A percentile compares a stretch with the other conserved stretches of the same genome.
Conservation (phyloP, 352 stramenopile genomes). For the Phytophthora kernoviae region DNA sequence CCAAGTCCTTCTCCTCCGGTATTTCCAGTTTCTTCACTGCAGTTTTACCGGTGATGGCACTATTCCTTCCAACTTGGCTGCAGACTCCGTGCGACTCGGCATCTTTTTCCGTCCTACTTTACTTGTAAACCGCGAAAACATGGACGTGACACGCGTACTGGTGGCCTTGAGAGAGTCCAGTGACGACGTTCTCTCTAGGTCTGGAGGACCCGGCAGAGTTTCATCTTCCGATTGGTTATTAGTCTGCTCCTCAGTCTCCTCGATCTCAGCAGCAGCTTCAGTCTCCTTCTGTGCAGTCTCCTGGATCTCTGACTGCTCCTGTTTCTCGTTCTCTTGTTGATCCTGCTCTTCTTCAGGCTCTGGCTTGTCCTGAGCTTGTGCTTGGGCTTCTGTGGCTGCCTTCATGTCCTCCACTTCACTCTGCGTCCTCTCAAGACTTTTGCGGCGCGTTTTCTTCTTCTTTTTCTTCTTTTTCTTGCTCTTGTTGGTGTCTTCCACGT, state of each 20-base stretch:
- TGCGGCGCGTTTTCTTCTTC: slow-evolving; percentile 37
- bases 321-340: slow-evolving; percentile 1
- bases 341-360: slow-evolving; percentile 8
- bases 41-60: slow-evolving; percentile 26
- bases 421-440: slow-evolving; percentile 30
- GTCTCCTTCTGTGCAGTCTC: slow-evolving; percentile 1
- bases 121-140: slow-evolving; percentile 42
- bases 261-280: no score
- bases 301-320: slow-evolving; percentile 5
- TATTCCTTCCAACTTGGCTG: slow-evolving; percentile 22
- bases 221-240: slow-evolving; percentile 6
- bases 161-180: slow-evolving; percentile 31
- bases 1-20: slow-evolving; percentile 27
- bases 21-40: slow-evolving; percentile 31
- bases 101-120: slow-evolving; percentile 41
- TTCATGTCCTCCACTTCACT: slow-evolving; percentile 19
- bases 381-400: not conserved
- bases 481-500: slow-evolving; percentile 3
- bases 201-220: slow-evolving; percentile 1
- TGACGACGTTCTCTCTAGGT: slow-evolving; percentile 20
- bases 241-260: not conserved
- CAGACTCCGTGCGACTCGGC: slow-evolving; percentile 33
- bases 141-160: slow-evolving; percentile 29
- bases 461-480: slow-evolving; percentile 38
- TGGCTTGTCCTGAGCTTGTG: not conserved